Percentiles rank a stretch among this genome's conserved stretches.
Evolutionary conservation across 805 yeast genomes (phyloP).

Genomic region (Torulaspora franciscae): DNA sequence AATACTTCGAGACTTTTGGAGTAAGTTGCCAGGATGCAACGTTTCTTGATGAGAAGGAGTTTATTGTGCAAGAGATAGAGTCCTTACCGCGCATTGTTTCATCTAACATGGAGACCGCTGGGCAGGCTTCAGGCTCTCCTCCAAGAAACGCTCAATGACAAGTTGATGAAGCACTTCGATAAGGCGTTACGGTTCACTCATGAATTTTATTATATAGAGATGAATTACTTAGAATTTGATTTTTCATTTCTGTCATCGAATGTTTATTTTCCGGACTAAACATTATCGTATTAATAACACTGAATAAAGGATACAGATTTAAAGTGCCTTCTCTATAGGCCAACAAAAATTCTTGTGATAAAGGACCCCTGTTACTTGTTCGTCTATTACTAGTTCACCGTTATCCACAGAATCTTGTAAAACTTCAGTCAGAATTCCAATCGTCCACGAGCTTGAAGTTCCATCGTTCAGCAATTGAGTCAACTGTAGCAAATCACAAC

Average conservation of each 20-base stretch:
- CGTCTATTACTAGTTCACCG: conserved; percentile 62
- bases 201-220: not conserved
- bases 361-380: conserved; percentile 58
- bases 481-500: conserved; percentile 31
- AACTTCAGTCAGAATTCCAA: conserved; percentile 61
- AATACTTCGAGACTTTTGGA: conserved; percentile 61
- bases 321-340: conserved; percentile 10
- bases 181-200: not conserved
- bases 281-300: not conserved
- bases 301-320: not conserved
- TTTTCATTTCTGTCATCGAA: not conserved
- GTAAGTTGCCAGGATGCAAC: conserved; percentile 53
- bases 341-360: conserved; percentile 50
- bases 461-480: conserved; percentile 26
- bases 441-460: conserved; percentile 54
- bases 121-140: conserved; percentile 15
- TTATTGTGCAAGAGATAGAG: conserved; percentile 69
- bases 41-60: conserved; percentile 74
- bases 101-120: conserved; percentile 19
- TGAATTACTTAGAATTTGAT: no score
- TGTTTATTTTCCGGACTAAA: conserved; percentile 2
- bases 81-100: conserved; percentile 56
- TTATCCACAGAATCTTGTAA: conserved; percentile 51
- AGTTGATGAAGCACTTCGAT: not conserved
- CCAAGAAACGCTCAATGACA: conserved; percentile 10